Base-by-base conservation (phyloP, 169 alveolate genomes). In the Plasmodium sp. region DNA sequence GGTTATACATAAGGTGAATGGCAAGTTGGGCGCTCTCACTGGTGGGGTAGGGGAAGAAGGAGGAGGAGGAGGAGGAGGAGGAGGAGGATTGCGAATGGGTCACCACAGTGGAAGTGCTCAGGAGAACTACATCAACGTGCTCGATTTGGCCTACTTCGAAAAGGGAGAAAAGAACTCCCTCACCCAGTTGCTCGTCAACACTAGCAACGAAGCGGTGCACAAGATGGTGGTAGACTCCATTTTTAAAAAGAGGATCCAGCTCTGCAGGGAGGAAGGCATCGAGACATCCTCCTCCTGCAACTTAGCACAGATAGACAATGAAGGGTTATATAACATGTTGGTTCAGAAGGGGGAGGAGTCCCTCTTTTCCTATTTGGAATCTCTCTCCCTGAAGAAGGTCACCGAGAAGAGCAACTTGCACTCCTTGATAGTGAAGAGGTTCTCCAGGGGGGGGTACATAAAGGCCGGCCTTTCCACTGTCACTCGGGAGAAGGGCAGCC, bases 71-170 rank as follows among this genome's bases (percentile, higher is more conserved):
- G 41, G 31, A 14, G 18, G 27, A 43, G 39, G 0, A 22, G 27
- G 0, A 22, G 27, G 27, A 22, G 27, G 27, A 22, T 22, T 22
- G 27, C 27, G 27, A 22, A 22, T 22, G 27, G 27, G 27, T 51
- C 6, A 67, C 4, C 10, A 74, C 5, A 14, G 56, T n/a, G 71
- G 39, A 16, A 39, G 22, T 33, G n/a, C 6, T 51, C 71, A 90
- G 18, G 83, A 22, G 16, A 54, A 54, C 18, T 90, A 48, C 41
- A 80, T 90, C 48, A 90, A 79, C 34, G 33, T 90, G 3, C 71
- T 90, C 3, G 94, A 90, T 67, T 22, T 90, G 39, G 51, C 54
- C 16, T 62, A 90, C 34, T 90, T 90, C 43, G 94, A 79, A 43
- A 90, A 90, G 2, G 45, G 39, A 6, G 41, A 80, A 36, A 56